Percentiles rank a stretch among this genome's conserved stretches.
These are phyloP conservation scores for Penicillium argentinense DNA, from an alignment of 495 filamentous ascomycete genomes.

Conservation along the genomic window DNA sequence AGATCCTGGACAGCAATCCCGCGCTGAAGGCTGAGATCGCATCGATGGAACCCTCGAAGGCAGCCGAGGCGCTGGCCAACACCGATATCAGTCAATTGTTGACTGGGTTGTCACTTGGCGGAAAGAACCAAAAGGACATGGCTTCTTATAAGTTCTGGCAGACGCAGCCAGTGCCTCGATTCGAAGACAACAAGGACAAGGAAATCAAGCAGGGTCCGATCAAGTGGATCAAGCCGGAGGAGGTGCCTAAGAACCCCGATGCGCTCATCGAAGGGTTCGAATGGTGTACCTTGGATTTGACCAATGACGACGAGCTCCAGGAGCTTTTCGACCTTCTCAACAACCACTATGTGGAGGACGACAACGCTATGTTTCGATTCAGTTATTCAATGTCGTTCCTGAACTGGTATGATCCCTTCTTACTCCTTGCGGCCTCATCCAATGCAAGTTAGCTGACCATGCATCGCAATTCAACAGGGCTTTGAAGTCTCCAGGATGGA, in stretches of 20 bases:
- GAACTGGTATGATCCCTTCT: constrained; percentile 64
- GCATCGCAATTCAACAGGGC: constrained; percentile 59
- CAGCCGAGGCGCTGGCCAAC: constrained; percentile 64
- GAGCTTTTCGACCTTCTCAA: constrained; percentile 88
- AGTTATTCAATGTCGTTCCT: constrained; percentile 88
- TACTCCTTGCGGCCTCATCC: background rate
- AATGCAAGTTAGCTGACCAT: constrained; percentile 1
- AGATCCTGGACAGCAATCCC: constrained; percentile 50
- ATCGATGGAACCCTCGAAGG: constrained; percentile 43
- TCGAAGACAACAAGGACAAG: constrained; percentile 53
- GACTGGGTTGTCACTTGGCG: constrained; percentile 71
- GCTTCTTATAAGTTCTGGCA: constrained; percentile 97
- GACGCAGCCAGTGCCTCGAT: constrained; percentile 90
- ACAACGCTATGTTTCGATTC: constrained; percentile 95
- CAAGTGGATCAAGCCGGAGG: constrained; percentile 69
- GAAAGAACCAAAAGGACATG: constrained; percentile 94
- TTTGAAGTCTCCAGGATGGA: constrained; percentile 92
- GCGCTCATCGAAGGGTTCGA: constrained; percentile 76
- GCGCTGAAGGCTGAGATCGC: constrained; percentile 50
- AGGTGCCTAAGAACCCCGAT: constrained; percentile 68
- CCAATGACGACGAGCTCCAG: constrained; percentile 72
- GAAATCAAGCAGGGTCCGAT: constrained; percentile 58
- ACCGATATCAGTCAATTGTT: constrained; percentile 76
- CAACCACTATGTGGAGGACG: constrained; percentile 95
- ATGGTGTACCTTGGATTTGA: constrained; percentile 90